A percentile compares a stretch with the other conserved stretches of the same genome.
phyloP scores from a whole-genome alignment of 179 eudicot genomes.

The Heliamphora pulchella region DNA sequence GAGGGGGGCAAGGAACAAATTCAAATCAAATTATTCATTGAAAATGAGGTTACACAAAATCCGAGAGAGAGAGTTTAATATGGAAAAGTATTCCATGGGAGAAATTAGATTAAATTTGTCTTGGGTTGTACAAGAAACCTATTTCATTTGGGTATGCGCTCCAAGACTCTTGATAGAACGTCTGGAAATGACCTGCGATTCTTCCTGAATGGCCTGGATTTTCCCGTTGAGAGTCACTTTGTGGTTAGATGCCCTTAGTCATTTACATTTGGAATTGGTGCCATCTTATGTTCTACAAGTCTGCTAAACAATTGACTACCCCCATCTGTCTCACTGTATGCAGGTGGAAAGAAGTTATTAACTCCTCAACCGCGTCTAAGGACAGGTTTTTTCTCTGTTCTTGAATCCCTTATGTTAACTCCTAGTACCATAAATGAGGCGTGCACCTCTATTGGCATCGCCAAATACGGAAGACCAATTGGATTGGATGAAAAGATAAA shows the following conservation, averaged over 20 bases:
- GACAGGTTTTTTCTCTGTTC: constrained; percentile 89
- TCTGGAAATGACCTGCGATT: too few relatives aligned
- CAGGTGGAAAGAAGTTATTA: constrained; percentile 76
- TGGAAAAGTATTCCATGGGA: too few relatives aligned
- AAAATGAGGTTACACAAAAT: too few relatives aligned
- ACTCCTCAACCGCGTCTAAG: constrained; percentile 98
- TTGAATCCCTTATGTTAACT: constrained; percentile 48
- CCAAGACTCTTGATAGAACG: too few relatives aligned
- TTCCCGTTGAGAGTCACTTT: too few relatives aligned
- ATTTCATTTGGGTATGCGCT: too few relatives aligned
- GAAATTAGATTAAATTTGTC: too few relatives aligned
- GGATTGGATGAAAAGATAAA: constrained; percentile 84
- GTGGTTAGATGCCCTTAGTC: not conserved
- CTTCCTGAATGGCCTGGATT: too few relatives aligned
- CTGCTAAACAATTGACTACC: not conserved
- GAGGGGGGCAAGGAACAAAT: too few relatives aligned
- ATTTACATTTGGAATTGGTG: not conserved
- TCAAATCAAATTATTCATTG: too few relatives aligned
- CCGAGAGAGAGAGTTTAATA: too few relatives aligned
- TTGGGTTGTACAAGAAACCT: too few relatives aligned
- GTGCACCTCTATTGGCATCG: constrained; percentile 88
- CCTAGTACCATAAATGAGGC: constrained; percentile 73
- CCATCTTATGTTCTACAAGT: not conserved
- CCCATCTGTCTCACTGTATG: not conserved
- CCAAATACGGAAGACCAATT: constrained; percentile 88